These are phyloP conservation scores for Hypoxylon rickii DNA, from an alignment of 495 filamentous ascomycete species.

Conservation along the genomic window DNA sequence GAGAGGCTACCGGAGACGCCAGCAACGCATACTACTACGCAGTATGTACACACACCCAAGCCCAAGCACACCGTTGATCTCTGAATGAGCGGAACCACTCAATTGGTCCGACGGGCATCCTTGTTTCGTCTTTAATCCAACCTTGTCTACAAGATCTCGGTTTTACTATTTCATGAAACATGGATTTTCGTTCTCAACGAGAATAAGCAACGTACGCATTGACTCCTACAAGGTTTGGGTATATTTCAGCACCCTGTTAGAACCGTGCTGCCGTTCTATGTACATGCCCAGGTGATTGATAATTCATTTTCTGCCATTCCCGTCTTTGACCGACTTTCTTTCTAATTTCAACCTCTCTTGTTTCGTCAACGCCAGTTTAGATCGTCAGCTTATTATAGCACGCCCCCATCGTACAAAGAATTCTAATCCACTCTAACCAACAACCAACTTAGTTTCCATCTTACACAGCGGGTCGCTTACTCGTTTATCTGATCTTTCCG, in stretches of 20 bases:
- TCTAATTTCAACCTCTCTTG: not conserved
- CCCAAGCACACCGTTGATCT: constrained; percentile 16
- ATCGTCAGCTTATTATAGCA: constrained; percentile 7
- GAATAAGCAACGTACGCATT: not conserved
- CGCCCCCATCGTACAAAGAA: not conserved
- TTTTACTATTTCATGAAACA: constrained; percentile 22
- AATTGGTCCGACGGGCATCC: constrained; percentile 6
- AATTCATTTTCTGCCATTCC: not conserved
- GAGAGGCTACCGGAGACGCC: constrained; percentile 26
- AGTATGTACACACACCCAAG: too few species aligned
- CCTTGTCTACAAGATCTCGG: not conserved
- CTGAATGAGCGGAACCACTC: constrained; percentile 11
- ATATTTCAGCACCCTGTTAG: not conserved
- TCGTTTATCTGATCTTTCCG: constrained; percentile 14
- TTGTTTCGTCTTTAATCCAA: constrained; percentile 28
- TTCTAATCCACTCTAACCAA: not conserved
- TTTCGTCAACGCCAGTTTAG: too few species aligned
- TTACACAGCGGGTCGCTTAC: not conserved
- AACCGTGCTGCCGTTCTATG: not conserved
- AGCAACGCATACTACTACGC: constrained; percentile 27
- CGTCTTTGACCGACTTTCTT: not conserved
- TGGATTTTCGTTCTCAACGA: constrained; percentile 8
- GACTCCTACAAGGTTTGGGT: not conserved
- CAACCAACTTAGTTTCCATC: too few species aligned
- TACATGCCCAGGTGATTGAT: too few species aligned